phyloP scores from a whole-genome alignment of 768 basidiomycete species.

The Antrodiella citrinella region DNA sequence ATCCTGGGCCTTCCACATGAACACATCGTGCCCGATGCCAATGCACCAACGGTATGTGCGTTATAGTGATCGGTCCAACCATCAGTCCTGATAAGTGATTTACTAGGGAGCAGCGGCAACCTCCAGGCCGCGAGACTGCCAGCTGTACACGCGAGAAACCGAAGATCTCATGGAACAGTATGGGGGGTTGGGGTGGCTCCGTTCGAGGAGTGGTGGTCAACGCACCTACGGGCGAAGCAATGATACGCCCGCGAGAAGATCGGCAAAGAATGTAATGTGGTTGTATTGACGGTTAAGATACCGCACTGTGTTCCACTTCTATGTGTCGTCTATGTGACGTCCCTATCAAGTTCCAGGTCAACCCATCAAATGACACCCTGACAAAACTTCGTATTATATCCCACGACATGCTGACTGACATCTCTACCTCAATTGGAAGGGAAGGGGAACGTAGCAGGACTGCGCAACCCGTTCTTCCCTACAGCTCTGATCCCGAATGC shows the following conservation, averaged over 20 bases:
- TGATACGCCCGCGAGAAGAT: conserved; percentile 1
- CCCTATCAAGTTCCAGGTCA: no score
- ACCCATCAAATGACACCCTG: no score
- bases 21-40: conserved; percentile 69
- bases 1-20: conserved; percentile 61
- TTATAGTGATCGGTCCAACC: no score
- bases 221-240: conserved; percentile 27
- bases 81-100: no score
- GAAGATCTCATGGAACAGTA: conserved; percentile 41
- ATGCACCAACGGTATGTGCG: conserved; percentile 50
- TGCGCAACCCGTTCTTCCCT: conserved; percentile 43
- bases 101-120: conserved; percentile 44
- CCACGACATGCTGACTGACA: neutral
- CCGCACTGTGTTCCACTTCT: neutral
- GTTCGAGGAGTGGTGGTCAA: conserved; percentile 85
- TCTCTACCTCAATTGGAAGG: no score
- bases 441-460: conserved; percentile 36
- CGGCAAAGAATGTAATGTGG: neutral
- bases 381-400: no score
- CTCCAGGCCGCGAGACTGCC: conserved; percentile 72
- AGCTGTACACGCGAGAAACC: conserved; percentile 70
- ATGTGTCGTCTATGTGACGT: neutral
- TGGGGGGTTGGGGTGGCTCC: conserved; percentile 50
- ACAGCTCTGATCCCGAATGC: conserved; percentile 41
- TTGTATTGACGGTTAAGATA: no score